Conservation (phyloP, 148 eudicot species). For the Euryodendron excelsum region DNA sequence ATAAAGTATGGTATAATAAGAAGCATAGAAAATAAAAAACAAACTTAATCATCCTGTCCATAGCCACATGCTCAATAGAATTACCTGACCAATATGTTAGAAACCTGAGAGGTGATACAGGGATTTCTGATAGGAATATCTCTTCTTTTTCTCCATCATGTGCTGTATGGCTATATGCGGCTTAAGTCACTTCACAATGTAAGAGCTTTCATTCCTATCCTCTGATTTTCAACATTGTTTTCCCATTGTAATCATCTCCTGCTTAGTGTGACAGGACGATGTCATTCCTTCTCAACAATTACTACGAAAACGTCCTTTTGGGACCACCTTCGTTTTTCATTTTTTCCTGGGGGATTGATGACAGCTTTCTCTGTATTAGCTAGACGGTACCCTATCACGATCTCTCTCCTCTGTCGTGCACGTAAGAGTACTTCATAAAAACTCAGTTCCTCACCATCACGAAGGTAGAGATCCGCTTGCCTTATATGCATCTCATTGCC, state of each 20-base stretch:
- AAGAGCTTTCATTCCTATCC: not conserved
- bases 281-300: slow-evolving; percentile 57
- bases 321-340: slow-evolving; percentile 45
- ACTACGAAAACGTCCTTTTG: slow-evolving; percentile 49
- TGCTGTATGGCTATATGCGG: not conserved
- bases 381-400: slow-evolving; percentile 46
- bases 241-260: not conserved
- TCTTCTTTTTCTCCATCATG: not conserved
- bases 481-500: slow-evolving; percentile 62
- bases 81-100: not conserved
- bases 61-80: not conserved
- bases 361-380: slow-evolving; percentile 52
- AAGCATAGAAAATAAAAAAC: not conserved
- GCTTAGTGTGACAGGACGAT: not conserved
- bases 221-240: too few relatives aligned
- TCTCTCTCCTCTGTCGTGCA: slow-evolving; percentile 52
- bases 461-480: slow-evolving; percentile 48
- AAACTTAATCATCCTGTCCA: not conserved
- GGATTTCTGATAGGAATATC: not conserved
- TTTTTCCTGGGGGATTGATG: slow-evolving; percentile 46
- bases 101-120: not conserved
- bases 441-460: slow-evolving; percentile 51
- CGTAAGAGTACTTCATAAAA: slow-evolving; percentile 55
- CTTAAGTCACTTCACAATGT: not conserved
- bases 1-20: not conserved